A percentile compares a stretch with the other conserved stretches of the same genome.
Evolutionary conservation across 192 early-diverging fungal genomes (phyloP).

Genomic region (Rhizophagus prolifer): DNA sequence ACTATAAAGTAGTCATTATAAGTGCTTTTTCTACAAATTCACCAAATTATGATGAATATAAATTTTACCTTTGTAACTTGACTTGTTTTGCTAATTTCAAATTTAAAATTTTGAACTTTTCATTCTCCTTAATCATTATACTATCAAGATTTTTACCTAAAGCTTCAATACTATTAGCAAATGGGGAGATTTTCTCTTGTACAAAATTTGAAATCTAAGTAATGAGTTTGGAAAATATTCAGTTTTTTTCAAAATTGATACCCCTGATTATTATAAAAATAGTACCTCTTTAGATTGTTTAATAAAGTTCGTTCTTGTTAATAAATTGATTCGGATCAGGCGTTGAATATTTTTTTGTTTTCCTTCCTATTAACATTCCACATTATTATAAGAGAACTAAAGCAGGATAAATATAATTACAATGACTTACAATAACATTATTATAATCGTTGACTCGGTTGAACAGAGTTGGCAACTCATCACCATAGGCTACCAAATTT

Average conservation of each 20-base stretch:
- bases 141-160: constrained; percentile 21
- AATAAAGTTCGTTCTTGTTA: not conserved
- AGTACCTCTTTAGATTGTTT: constrained; percentile 16
- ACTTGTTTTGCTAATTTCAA: constrained; percentile 8
- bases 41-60: not conserved
- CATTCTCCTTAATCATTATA: constrained; percentile 3
- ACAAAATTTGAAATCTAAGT: constrained; percentile 11
- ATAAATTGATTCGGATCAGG: not conserved
- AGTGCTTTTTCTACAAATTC: not conserved
- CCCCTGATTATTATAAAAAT: not conserved
- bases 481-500: not conserved
- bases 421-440: constrained; percentile 8
- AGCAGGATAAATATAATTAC: not conserved
- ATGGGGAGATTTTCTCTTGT: not conserved
- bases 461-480: not conserved
- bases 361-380: not conserved
- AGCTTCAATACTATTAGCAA: not conserved
- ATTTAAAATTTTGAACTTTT: constrained; percentile 4
- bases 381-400: not conserved
- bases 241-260: not conserved
- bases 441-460: constrained; percentile 2
- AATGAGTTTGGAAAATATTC: not conserved
- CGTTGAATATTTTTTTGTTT: constrained; percentile 10
- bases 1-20: not conserved
- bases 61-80: constrained; percentile 4